Evolutionary conservation across 345 rosid species (phyloP).

Genomic region (Brassica carinata): DNA sequence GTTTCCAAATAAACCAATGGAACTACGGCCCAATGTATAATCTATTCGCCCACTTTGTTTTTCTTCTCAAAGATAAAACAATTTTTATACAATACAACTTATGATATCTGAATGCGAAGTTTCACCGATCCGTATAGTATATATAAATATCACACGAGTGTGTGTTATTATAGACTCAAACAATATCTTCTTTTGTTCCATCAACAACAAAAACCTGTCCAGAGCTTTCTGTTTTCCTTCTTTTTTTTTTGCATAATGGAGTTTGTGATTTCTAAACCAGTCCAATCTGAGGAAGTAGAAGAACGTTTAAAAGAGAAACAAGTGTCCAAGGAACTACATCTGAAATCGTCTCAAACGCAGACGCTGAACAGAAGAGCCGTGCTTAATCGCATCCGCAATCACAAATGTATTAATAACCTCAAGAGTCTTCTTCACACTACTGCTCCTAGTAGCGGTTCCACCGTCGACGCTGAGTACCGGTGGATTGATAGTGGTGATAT

Average conservation of each 20-base stretch:
- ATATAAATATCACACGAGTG: conserved; percentile 6
- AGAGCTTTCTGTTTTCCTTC: not conserved
- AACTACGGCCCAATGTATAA: conserved; percentile 24
- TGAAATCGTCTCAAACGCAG: conserved; percentile 31
- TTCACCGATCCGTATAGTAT: not conserved
- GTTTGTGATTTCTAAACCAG: not conserved
- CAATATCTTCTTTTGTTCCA: conserved; percentile 6
- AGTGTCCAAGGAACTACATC: conserved; percentile 39
- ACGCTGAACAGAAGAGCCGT: conserved; percentile 40
- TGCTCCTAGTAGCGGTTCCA: conserved; percentile 8
- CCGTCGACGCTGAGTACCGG: conserved; percentile 30
- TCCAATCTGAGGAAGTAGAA: not conserved
- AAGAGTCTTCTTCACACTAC: conserved; percentile 33
- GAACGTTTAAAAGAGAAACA: conserved; percentile 30
- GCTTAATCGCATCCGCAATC: conserved; percentile 38
- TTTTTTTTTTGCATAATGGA: conserved; percentile 10
- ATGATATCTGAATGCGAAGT: not conserved
- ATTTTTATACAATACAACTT: too few relatives aligned
- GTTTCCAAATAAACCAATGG: conserved; percentile 34
- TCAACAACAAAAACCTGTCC: not conserved
- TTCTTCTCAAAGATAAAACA: not conserved
- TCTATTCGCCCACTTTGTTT: not conserved
- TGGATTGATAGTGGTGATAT: conserved; percentile 38
- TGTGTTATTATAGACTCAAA: conserved; percentile 8
- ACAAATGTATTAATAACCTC: conserved; percentile 38